Evolutionary conservation across 2,329 filamentous ascomycete genomes (phyloP).

Genomic region (Myriosclerotinia duriaeana): DNA sequence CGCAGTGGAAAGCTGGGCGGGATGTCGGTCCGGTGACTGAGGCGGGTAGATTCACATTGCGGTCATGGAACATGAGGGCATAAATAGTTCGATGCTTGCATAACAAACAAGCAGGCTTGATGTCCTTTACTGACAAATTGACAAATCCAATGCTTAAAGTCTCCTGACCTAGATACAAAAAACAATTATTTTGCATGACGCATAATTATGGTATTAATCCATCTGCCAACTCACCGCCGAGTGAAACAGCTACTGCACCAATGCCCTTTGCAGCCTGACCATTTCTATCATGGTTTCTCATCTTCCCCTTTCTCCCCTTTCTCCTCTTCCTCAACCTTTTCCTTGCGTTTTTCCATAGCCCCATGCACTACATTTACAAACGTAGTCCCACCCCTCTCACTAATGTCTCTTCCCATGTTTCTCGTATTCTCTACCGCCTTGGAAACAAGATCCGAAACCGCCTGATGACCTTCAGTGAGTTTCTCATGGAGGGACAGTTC

Average conservation of each 20-base stretch:
- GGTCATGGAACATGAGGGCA: background rate
- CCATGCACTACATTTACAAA: conserved; percentile 28
- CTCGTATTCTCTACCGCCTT: conserved; percentile 34
- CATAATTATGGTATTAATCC: conserved; percentile 7
- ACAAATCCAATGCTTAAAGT: background rate
- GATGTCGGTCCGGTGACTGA: too few species aligned
- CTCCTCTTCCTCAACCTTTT: conserved; percentile 23
- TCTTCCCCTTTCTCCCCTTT: conserved; percentile 1
- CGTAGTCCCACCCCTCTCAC: conserved; percentile 10
- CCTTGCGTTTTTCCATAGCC: conserved; percentile 30
- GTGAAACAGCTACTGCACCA: background rate
- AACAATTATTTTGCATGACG: background rate
- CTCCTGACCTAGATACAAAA: background rate
- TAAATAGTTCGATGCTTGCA: background rate
- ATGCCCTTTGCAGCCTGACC: background rate
- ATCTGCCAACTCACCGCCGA: background rate
- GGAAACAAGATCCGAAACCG: conserved; percentile 35
- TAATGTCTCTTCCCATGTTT: conserved; percentile 14
- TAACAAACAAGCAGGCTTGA: background rate
- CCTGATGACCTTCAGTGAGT: conserved; percentile 22
- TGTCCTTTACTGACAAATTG: background rate
- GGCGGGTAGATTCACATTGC: background rate
- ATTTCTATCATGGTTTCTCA: background rate
- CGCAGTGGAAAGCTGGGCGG: background rate
- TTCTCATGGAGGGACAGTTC: conserved; percentile 24